Evolutionary conservation across 768 basidiomycete genomes (phyloP).

Genomic region (Saitozyma sp.): DNA sequence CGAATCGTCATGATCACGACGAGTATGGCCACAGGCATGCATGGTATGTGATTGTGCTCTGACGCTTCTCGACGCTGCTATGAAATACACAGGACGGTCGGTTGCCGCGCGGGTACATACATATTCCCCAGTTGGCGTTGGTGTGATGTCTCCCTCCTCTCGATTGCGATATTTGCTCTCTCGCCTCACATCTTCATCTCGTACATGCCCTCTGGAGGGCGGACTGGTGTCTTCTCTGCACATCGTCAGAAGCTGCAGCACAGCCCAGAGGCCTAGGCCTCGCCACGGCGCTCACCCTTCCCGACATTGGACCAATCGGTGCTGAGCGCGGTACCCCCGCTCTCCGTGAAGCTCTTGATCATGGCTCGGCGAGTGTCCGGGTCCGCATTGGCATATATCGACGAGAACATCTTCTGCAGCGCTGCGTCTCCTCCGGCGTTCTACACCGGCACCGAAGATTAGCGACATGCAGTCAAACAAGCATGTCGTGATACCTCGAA

Average conservation of each 20-base stretch:
- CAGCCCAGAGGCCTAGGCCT: neutral
- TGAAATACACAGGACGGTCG: no score
- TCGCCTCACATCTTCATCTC: slow-evolving; percentile 61
- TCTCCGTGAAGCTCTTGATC: slow-evolving; percentile 97
- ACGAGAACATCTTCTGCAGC: slow-evolving; percentile 76
- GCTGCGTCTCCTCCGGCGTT: slow-evolving; percentile 86
- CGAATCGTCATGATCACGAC: no score
- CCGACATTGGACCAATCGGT: slow-evolving; percentile 92
- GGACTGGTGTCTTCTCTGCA: slow-evolving; percentile 58
- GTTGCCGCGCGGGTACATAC: no score
- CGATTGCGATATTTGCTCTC: no score
- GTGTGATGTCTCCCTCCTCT: no score
- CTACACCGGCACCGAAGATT: slow-evolving; percentile 41
- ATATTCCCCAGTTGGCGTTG: no score
- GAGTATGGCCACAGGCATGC: no score
- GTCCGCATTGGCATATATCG: slow-evolving; percentile 85
- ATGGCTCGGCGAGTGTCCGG: slow-evolving; percentile 90
- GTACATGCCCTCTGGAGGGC: slow-evolving; percentile 80
- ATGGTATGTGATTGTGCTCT: no score
- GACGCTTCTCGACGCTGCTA: no score
- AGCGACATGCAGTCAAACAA: neutral
- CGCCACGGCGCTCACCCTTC: slow-evolving; percentile 55
- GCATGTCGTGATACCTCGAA: neutral
- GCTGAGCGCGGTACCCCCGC: slow-evolving; percentile 90
- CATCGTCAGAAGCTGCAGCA: neutral